Conservation (phyloP, 257 asterid genomes). For the Haberlea rhodopensis region DNA sequence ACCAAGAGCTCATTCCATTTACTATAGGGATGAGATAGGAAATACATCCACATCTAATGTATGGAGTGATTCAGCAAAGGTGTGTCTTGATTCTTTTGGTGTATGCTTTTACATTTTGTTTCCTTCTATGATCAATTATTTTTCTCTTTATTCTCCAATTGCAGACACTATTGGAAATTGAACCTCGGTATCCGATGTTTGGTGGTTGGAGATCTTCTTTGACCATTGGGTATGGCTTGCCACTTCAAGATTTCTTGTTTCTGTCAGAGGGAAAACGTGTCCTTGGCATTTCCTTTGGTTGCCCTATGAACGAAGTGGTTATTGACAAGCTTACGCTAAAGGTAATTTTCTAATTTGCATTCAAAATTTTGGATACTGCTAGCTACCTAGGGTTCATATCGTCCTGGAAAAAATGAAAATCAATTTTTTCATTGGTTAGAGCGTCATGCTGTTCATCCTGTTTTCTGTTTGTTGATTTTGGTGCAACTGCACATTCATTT, state of each 20-base stretch:
- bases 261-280: conserved; percentile 73
- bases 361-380: conserved; percentile 15
- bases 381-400: not conserved
- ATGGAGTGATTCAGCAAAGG: conserved; percentile 75
- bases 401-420: not conserved
- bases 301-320: conserved; percentile 77
- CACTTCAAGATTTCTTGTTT: conserved; percentile 85
- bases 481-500: conserved; percentile 6
- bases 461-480: conserved; percentile 12
- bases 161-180: conserved; percentile 89
- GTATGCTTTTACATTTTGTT: conserved; percentile 15
- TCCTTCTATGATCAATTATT: conserved; percentile 25
- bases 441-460: not conserved
- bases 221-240: conserved; percentile 93
- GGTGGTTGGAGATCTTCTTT: conserved; percentile 99
- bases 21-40: conserved; percentile 96
- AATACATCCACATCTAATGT: conserved; percentile 90
- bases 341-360: conserved; percentile 44
- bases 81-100: conserved; percentile 27
- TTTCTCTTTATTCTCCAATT: conserved; percentile 34
- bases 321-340: conserved; percentile 79
- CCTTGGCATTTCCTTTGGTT: conserved; percentile 71
- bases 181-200: conserved; percentile 95
- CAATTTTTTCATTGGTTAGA: conserved; percentile 2
- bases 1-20: conserved; percentile 88